Evolutionary conservation across 2,329 filamentous ascomycete species (phyloP).

Genomic region (Sclerotinia glacialis): DNA sequence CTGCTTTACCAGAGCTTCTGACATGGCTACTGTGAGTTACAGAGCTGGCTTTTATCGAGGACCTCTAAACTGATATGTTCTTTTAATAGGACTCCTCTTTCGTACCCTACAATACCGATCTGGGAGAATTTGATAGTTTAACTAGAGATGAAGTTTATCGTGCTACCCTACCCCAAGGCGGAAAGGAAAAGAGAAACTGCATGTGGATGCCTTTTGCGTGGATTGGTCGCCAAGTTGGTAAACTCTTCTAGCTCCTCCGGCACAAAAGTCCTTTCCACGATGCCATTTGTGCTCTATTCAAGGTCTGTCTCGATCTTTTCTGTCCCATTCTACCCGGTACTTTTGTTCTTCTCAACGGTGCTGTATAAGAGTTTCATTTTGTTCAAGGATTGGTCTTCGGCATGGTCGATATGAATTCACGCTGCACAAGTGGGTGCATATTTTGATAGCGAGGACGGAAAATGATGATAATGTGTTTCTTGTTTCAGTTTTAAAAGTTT

Average conservation of each 20-base stretch:
- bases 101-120: background rate
- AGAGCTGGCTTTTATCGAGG: background rate
- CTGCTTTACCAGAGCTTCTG: conserved; percentile 5
- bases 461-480: background rate
- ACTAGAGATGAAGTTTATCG: background rate
- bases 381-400: background rate
- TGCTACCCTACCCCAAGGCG: no score
- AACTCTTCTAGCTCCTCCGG: background rate
- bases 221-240: background rate
- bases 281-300: no score
- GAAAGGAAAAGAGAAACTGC: background rate
- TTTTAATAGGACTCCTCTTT: background rate
- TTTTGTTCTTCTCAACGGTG: background rate
- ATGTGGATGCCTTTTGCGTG: background rate
- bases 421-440: background rate
- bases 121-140: background rate
- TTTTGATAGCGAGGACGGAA: background rate
- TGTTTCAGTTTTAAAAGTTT: background rate
- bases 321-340: background rate
- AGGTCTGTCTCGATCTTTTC: background rate
- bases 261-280: no score
- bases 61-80: background rate
- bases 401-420: background rate
- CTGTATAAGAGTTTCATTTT: background rate
- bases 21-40: conserved; percentile 3